Evolutionary conservation across 1,284 basidiomycete genomes (phyloP), one percentile per base, ranked within the genome.

Genomic region (Fomitopsis schrenkii): DNA sequence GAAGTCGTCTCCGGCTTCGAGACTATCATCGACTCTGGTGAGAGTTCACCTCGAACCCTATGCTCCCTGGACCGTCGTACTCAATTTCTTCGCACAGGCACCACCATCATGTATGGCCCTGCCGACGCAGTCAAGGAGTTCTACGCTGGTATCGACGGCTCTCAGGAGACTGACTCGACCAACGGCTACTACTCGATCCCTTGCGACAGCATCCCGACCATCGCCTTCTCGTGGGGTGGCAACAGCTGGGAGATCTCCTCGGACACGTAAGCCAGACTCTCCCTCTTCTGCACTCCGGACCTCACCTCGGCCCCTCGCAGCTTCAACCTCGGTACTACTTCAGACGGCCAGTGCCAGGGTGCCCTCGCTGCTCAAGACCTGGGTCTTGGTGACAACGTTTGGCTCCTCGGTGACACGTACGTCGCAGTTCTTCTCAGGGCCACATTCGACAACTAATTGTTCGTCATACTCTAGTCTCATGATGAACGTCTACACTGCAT

Each of bases 31-130:
- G 65, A 62, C 28, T 33, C 48, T 33, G 48, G 48, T 50, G 12
- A 17, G 48, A 12, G 38, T 40, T 40, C 14, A 33, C 8, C 5
- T 33, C 12, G 28, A 0, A 6, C 14, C 15, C 26, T 3, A 15
- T 30, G 12, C 14, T 50, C 14, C 10, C 10, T 15, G 42, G 8
- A 45, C 48, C 12, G 48, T 30, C 14, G 28, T 50, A 15, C 28
- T 30, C 28, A 14, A 26, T 19, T 9, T 3, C 9, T 33, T 28
- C 15, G 26, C 35, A 17, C 5, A 53, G 59, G 80, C 53, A 80
- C 82, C 15, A 81, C 82, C 55, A 66, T 84, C 61, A 76, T 85
- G 68, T 67, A 82, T 1, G 83, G 81, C 36, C 78, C 80, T 48
- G 68, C 75, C 1, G 63, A 75, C 35, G 73, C 78, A 36, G 78